phyloP scores from a whole-genome alignment of 2,329 filamentous ascomycete genomes.

The Diplocarpon rosae region DNA sequence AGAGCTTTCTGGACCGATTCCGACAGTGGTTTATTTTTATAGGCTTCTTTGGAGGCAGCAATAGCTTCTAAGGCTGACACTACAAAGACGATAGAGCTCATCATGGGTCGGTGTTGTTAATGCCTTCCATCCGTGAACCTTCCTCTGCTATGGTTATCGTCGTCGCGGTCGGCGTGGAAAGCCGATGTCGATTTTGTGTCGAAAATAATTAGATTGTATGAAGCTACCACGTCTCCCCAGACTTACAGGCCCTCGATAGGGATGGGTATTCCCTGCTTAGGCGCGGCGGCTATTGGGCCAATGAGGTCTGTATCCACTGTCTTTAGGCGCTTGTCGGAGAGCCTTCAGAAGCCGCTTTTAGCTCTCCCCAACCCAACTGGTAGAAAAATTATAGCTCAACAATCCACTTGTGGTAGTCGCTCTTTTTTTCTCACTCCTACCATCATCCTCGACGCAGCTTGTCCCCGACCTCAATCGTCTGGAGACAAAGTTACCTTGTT shows the following conservation, averaged over 20 bases:
- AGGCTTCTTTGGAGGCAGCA: conserved; percentile 80
- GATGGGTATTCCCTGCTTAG: no score
- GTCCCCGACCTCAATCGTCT: conserved; percentile 21
- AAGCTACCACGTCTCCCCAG: no score
- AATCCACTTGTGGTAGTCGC: conserved; percentile 9
- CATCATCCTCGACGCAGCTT: conserved; percentile 14
- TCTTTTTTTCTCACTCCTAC: conserved; percentile 8
- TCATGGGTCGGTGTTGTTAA: conserved; percentile 37
- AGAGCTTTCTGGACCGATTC: conserved; percentile 75
- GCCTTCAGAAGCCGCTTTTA: no score
- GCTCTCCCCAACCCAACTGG: neutral
- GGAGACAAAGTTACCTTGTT: conserved; percentile 11
- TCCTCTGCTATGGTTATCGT: conserved; percentile 1
- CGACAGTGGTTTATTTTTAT: conserved; percentile 72
- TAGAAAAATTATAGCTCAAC: conserved; percentile 13
- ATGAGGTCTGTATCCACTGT: no score
- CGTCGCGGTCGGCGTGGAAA: neutral
- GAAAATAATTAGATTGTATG: neutral
- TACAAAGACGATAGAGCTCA: conserved; percentile 94
- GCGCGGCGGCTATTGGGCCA: no score
- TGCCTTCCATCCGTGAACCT: conserved; percentile 21
- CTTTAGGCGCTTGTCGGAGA: no score
- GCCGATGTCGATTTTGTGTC: neutral
- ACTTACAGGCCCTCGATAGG: no score
- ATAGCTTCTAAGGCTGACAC: conserved; percentile 89